Base-by-base conservation (phyloP, 1,284 basidiomycete genomes). In the Lentinula novae-zelandiae region DNA sequence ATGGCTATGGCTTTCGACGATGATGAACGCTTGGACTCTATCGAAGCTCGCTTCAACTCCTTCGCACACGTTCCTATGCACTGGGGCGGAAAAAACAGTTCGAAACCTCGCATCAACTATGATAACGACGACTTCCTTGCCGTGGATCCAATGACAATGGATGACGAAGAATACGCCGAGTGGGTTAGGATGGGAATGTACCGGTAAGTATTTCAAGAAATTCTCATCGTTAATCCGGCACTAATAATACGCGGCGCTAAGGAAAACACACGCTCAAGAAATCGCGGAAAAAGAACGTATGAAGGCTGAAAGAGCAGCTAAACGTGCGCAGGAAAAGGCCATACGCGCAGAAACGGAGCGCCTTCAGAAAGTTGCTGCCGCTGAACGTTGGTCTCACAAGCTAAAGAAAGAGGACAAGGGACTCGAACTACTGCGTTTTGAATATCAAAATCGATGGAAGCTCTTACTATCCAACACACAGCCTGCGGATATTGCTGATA, bases 101-200 rank as follows among this genome's bases (percentile, higher is more conserved):
- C 60, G 39, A 57, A 58, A 42, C 57, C 57, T 33, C 72, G 56
- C 34, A 46, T 57, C 5, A 55, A 58, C n/a, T 63, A 71, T 62
- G 74, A 73, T 58, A 79, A 78, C 46, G 79, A 83, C 49, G 78
- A 78, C 2, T 72, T 75, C 49, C 64, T 76, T 31, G 76, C 74
- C 39, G 65, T 79, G 27, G 77, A 90, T 64, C 87, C 88, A 15
- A 74, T 72, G 34, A 67, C 75, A 62, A 87, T 93, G 87, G 87
- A 90, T 66, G 90, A 93, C n/a, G 89, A 93, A 63, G 86, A 91
- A 65, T 93, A 93, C 65, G 84, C 86, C 2, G 91, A 93, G 68
- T 93, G 89, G 85, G 74, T 93, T 39, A 75, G 92, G 62, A 73
- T 79, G 48, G 90, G 89, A 36, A 93, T 93, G 87, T 92, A 90